Evolutionary conservation across 345 rosid genomes (phyloP), one percentile per base, ranked within the genome.

Genomic region (Streptanthus diversifolius): DNA sequence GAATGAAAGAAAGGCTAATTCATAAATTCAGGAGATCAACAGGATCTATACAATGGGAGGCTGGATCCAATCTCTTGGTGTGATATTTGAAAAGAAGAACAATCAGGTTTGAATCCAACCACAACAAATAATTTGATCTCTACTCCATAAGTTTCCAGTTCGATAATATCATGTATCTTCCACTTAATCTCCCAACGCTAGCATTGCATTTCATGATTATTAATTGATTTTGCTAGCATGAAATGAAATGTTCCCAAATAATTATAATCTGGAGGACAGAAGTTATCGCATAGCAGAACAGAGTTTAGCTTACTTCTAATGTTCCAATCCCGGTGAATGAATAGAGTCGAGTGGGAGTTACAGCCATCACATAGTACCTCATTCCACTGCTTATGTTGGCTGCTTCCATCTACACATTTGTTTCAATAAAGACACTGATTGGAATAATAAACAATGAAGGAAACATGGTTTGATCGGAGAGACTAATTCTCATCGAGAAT

Each of bases 301-400:
- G 72, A 79, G 70, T 63, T 65, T 35, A 70, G 82, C 88, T 85
- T 85, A 91, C 99, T 37, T 95, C 99, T 45, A 92, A 77, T 22
- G 87, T 82, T 81, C 99, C 93, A 80, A 90, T 84, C 69, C 99
- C 99, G 32, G 99, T 95, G 72, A 85, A 95, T 15, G 99, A 91
- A 83, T 95, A 95, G 70, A 91, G 92, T 29, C 98, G 84, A 29
- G 99, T 95, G 35, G 98, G 99, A 80, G 98, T 92, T 56, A 95
- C 97, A 77, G 93, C 99, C 99, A 95, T 95, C 93, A 95, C 88
- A 76, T 91, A 95, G 80, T 85, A 91, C 80, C 98, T 87, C 71
- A 90, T 88, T 70, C 92, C 97, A 55, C 72, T 80, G 80, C 80
- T 80, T 63, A 86, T 57, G 74, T 40, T 87, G 66, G 99, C 91